phyloP scores from a whole-genome alignment of 2,329 filamentous ascomycete species.

The Epichloe sp. region DNA sequence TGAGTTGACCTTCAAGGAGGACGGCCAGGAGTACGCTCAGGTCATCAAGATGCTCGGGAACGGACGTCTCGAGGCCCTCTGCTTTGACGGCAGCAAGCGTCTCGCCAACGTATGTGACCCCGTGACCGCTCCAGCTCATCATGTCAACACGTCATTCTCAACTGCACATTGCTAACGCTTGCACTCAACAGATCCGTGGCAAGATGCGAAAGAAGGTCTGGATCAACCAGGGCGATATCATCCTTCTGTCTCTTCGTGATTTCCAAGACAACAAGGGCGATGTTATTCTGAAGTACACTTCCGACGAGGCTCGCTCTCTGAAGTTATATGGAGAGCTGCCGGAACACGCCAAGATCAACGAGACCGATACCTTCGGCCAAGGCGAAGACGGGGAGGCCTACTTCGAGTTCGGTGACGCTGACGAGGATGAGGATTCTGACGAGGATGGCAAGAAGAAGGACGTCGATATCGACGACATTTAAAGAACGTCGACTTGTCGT shows the following conservation, averaged over 20 bases:
- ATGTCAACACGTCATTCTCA: too few species aligned
- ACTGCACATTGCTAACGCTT: not conserved
- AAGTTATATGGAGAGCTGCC: slow-evolving; percentile 97
- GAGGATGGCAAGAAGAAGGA: slow-evolving; percentile 54
- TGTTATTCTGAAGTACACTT: slow-evolving; percentile 91
- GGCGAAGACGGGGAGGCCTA: slow-evolving; percentile 91
- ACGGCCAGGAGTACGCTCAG: slow-evolving; percentile 59
- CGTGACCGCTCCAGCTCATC: too few species aligned
- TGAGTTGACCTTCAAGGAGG: slow-evolving; percentile 97
- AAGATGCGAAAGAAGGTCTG: slow-evolving; percentile 99
- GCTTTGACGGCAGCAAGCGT: slow-evolving; percentile 67
- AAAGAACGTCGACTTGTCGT: slow-evolving; percentile 20
- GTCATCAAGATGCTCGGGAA: slow-evolving; percentile 86
- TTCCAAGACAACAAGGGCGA: slow-evolving; percentile 95
- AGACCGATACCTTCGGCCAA: slow-evolving; percentile 88
- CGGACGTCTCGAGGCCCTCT: slow-evolving; percentile 81
- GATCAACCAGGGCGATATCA: slow-evolving; percentile 98
- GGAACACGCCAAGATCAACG: slow-evolving; percentile 98
- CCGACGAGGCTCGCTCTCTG: slow-evolving; percentile 87
- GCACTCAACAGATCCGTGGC: slow-evolving; percentile 44
- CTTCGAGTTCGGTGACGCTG: slow-evolving; percentile 98
- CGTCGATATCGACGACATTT: slow-evolving; percentile 93
- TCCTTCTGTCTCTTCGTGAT: slow-evolving; percentile 74
- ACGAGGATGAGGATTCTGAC: slow-evolving; percentile 42
- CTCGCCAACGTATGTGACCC: slow-evolving; percentile 26